Evolutionary conservation across 495 filamentous ascomycete species (phyloP).

Genomic region (Echria macrotheca): DNA sequence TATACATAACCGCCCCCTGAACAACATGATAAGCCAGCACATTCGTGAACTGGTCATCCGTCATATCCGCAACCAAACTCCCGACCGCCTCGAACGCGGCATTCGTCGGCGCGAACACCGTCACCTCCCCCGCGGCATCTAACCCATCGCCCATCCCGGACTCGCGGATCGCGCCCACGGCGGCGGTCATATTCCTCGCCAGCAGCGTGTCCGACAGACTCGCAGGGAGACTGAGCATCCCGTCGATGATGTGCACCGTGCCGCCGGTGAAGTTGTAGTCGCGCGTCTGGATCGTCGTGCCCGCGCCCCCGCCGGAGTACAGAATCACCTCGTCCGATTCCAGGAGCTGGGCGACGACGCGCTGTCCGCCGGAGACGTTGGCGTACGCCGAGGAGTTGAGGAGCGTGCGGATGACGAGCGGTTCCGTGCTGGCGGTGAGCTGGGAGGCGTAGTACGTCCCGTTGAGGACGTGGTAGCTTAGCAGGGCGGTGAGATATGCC

Average conservation of each 20-base stretch:
- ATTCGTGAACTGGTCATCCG: slow-evolving; percentile 36
- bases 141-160: slow-evolving; percentile 40
- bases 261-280: slow-evolving; percentile 60
- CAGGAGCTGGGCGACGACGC: slow-evolving; percentile 25
- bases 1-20: slow-evolving; percentile 48
- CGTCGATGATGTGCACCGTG: slow-evolving; percentile 61
- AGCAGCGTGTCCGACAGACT: slow-evolving; percentile 46
- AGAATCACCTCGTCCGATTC: slow-evolving; percentile 27
- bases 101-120: slow-evolving; percentile 57
- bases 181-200: slow-evolving; percentile 48
- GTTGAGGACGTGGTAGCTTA: slow-evolving; percentile 62
- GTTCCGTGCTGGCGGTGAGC: slow-evolving; percentile 20
- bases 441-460: slow-evolving; percentile 45
- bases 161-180: slow-evolving; percentile 49
- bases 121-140: slow-evolving; percentile 43
- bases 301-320: slow-evolving; percentile 17
- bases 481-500: slow-evolving; percentile 40
- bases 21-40: slow-evolving; percentile 59
- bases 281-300: slow-evolving; percentile 29
- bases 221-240: slow-evolving; percentile 49
- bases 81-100: slow-evolving; percentile 55
- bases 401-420: slow-evolving; percentile 50
- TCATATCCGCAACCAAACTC: slow-evolving; percentile 42
- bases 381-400: slow-evolving; percentile 46
- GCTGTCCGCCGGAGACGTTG: slow-evolving; percentile 39